Base-by-base conservation (phyloP, 768 basidiomycete genomes). In the Agaricus subrufescens region DNA sequence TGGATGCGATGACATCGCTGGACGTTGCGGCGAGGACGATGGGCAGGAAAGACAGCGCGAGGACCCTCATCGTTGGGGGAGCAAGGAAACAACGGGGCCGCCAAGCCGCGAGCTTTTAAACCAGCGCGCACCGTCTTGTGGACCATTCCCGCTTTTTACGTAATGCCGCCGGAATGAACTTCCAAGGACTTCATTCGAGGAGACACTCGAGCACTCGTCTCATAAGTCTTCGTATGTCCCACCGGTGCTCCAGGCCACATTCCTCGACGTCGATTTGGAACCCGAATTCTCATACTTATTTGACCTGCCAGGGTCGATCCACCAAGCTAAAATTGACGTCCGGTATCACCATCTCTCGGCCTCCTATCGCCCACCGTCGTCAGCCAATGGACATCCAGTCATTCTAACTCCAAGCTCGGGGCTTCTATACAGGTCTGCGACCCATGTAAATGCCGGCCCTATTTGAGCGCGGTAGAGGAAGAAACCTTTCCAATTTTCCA, bases 1-100 rank as follows among this genome's bases (percentile, higher is more conserved):
- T 15, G 12, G 29, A n/a, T 4, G 48, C 19, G 3, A 23, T 31
- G 6, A 44, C 40, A 38, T 45, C 30, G 14, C 42, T 40, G 39
- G 12, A 47, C 30, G 23, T 15, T 50, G 55, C 40, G 4, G 55
- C 55, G 34, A 56, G 48, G n/a, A 29, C 55, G 3, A 50, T 19
- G 4, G 55, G 55, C 31, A 56, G 55, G 34, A 56, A 42, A 11
- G 55, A 50, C 10, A 56, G 31, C 31, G 30, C 45, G 8, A 56
- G 46, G 11, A 26, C 27, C 55, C 42, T 56, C 48, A 56, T 56
- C 49, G 42, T 50, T 42, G 37, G 42, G 42, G 48, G 30, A 50
- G 42, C 43, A 30, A 49, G 19, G 29, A 15, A 45, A 26, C 31
- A 34, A 43, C 29, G 40, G 45, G 48, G 34, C 9, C 14, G 29